A percentile compares a stretch with the other conserved stretches of the same genome.
phyloP scores from a whole-genome alignment of 352 stramenopile genomes.

The Globisporangium nunn region DNA sequence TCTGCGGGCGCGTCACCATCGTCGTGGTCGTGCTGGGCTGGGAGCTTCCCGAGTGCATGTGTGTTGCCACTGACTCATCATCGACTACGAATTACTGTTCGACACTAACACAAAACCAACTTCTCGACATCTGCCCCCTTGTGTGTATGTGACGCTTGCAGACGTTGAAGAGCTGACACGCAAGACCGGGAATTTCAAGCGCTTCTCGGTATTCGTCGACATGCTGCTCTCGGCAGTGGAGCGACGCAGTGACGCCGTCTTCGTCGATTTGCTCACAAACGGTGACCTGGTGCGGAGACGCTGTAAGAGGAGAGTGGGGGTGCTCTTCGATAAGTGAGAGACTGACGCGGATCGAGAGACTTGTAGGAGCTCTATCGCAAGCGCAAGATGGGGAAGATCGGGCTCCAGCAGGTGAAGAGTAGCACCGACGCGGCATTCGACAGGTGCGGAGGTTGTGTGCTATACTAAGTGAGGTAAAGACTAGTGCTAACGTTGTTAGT shows the following conservation, averaged over 20 bases:
- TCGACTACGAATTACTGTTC: not conserved
- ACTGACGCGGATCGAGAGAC: not conserved
- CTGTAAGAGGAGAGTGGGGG: not conserved
- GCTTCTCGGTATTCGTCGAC: conserved; percentile 88
- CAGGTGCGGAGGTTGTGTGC: not conserved
- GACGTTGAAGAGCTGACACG: conserved; percentile 90
- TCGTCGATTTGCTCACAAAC: conserved; percentile 89
- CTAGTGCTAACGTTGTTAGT: not conserved
- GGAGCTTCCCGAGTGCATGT: conserved; percentile 49
- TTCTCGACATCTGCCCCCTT: not conserved
- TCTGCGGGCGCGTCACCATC: not conserved
- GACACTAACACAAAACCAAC: not conserved
- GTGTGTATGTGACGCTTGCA: conserved; percentile 3
- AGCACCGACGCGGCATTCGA: conserved; percentile 11
- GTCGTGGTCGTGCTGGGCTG: conserved; percentile 41
- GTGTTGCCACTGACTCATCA: not conserved
- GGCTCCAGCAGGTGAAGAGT: not conserved
- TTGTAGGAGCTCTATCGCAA: conserved; percentile 68
- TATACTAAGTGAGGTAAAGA: too few relatives aligned
- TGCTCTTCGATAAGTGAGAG: not conserved
- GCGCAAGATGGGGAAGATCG: conserved; percentile 45
- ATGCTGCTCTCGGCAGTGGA: conserved; percentile 87
- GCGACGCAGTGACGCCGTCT: conserved; percentile 75
- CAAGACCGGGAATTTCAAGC: conserved; percentile 93
- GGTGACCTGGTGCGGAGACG: conserved; percentile 53